These are phyloP conservation scores for Erucastrum elatum DNA, from an alignment of 345 rosid species.

Conservation along the genomic window DNA sequence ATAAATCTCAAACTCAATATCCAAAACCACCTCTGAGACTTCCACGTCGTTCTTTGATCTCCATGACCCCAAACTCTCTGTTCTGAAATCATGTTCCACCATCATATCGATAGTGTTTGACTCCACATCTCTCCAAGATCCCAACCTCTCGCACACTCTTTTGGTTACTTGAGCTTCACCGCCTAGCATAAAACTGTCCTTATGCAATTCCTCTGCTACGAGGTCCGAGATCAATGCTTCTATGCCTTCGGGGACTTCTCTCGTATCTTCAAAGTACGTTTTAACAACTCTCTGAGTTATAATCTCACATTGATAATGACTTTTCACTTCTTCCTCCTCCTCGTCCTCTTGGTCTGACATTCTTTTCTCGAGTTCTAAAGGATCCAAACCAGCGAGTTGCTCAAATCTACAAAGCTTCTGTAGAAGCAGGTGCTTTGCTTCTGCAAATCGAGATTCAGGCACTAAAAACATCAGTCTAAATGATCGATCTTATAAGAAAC, in stretches of 20 bases:
- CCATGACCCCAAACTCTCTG: constrained; percentile 52
- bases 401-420: constrained; percentile 78
- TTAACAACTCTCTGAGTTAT: constrained; percentile 32
- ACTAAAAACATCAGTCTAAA: constrained; percentile 1
- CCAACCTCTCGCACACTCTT: constrained; percentile 63
- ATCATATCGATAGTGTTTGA: constrained; percentile 83
- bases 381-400: constrained; percentile 74
- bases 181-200: not conserved
- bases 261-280: constrained; percentile 34
- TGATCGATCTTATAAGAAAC: not conserved
- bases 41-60: constrained; percentile 40
- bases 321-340: constrained; percentile 36
- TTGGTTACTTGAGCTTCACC: constrained; percentile 39
- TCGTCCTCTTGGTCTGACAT: constrained; percentile 49
- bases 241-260: constrained; percentile 51
- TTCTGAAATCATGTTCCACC: constrained; percentile 73
- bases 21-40: constrained; percentile 43
- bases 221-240: constrained; percentile 64
- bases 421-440: constrained; percentile 72
- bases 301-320: constrained; percentile 20
- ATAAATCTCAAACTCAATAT: constrained; percentile 59
- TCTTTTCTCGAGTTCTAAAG: constrained; percentile 73
- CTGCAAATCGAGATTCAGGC: constrained; percentile 42
- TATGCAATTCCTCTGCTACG: constrained; percentile 56
- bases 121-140: constrained; percentile 78